Evolutionary conservation across 1,284 basidiomycete species (phyloP), one percentile per base, ranked within the genome.

Genomic region (Retiboletus flavoniger): DNA sequence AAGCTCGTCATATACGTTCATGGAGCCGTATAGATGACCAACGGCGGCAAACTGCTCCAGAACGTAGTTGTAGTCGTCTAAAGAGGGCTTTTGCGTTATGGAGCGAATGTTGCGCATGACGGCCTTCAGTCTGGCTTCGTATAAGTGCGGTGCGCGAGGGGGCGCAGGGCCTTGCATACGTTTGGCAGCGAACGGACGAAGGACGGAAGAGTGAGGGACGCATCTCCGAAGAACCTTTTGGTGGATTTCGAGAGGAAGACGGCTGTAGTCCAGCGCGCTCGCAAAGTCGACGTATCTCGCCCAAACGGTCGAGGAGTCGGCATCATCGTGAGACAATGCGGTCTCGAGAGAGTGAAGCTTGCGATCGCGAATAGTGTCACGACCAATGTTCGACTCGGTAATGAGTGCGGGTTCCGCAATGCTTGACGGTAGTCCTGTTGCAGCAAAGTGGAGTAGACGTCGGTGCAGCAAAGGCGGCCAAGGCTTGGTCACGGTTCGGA

Each of bases 31-130:
- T 60, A 83, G 74, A 63, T 91, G 79, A 7, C 89, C 89, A 4
- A 83, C 81, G 0, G 84, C 81, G 38, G 87, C 85, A 58, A 89
- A 89, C 54, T 89, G 86, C 56, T 80, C 76, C 47, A 92, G 68
- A 49, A 92, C 72, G 63, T 84, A 85, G 65, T 91, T 78, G 66
- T 87, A 91, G 66, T 91, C 89, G 3, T 82, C 79, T 48, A 85
- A 55, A 7, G 73, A 65, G 3, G 88, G 85, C 29, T 63, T 69
- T 40, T 63, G 64, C 8, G 82, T 82, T 16, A 77, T 65, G 35
- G 75, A 71, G 50, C 82, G 81, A 32, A 91, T 90, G 66, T 88
- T 88, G 48, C 76, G 77, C 55, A 91, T 81, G 63, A 91, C 72
- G 16, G 76, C 70, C 65, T 82, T 80, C 61, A 88, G 80, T 35